Evolutionary conservation across 768 basidiomycete species (phyloP).

Genomic region (Steccherinum ochraceum): DNA sequence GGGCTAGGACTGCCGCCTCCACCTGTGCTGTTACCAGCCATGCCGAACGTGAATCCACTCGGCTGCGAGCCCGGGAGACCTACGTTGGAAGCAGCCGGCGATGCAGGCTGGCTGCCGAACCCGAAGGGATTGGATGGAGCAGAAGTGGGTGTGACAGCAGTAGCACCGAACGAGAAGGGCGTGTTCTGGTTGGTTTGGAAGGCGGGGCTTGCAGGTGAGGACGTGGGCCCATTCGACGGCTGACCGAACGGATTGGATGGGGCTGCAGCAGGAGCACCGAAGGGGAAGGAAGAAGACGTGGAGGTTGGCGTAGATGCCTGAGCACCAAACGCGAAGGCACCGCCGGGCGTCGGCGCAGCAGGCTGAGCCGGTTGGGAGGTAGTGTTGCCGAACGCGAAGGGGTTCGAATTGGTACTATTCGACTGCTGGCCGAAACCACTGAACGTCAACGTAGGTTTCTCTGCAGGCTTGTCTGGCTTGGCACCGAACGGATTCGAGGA

Average conservation of each 20-base stretch:
- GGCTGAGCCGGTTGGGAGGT: too few species aligned
- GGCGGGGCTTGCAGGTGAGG: conserved; percentile 15
- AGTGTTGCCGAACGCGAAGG: conserved; percentile 18
- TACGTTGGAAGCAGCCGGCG: conserved; percentile 22
- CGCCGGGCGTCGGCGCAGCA: neutral
- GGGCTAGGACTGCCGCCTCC: conserved; percentile 19
- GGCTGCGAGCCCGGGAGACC: conserved; percentile 16
- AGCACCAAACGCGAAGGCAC: conserved; percentile 11
- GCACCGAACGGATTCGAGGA: conserved; percentile 41
- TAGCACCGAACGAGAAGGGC: conserved; percentile 12
- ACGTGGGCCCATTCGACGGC: conserved; percentile 26
- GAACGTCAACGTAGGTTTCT: conserved; percentile 27
- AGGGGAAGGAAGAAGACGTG: conserved; percentile 26
- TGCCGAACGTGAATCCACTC: conserved; percentile 20
- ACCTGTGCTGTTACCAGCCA: neutral
- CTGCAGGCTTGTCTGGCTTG: conserved; percentile 39
- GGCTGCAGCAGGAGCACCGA: conserved; percentile 33
- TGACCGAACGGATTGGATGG: too few species aligned
- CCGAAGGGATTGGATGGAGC: conserved; percentile 25
- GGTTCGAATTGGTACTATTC: conserved; percentile 10
- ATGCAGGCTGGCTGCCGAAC: conserved; percentile 26
- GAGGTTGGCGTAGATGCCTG: conserved; percentile 27
- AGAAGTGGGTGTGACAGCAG: conserved; percentile 23
- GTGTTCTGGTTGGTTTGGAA: too few species aligned
- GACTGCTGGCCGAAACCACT: conserved; percentile 40